Conservation (phyloP, 129 eudicot genomes). For the Centaurea solstitialis region DNA sequence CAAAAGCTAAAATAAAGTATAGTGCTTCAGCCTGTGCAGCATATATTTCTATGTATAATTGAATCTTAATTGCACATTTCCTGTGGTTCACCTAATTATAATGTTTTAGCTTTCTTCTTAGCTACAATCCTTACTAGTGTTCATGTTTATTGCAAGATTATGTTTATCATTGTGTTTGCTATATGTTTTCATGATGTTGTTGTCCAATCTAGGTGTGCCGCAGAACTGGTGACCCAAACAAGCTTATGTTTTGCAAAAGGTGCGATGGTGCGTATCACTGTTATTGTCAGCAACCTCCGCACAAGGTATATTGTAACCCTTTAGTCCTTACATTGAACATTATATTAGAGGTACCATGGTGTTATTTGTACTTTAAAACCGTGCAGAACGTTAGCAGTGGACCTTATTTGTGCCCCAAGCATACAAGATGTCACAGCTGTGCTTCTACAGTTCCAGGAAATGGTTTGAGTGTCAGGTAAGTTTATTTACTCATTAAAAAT, state of each 20-base stretch:
- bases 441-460: constrained; percentile 94
- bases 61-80: background rate
- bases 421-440: constrained; percentile 95
- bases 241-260: constrained; percentile 87
- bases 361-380: background rate
- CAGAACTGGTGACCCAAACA: constrained; percentile 73
- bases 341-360: background rate
- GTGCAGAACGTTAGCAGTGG: constrained; percentile 86
- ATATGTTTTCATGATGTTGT: background rate
- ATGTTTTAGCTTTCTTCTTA: background rate
- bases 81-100: background rate
- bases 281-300: constrained; percentile 95
- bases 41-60: no score
- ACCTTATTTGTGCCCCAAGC: constrained; percentile 94
- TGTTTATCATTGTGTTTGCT: background rate
- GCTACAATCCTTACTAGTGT: background rate
- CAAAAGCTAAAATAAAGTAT: no score
- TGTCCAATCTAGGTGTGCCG: constrained; percentile 63
- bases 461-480: constrained; percentile 86
- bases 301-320: constrained; percentile 50
- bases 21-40: no score
- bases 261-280: constrained; percentile 93
- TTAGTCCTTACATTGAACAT: background rate
- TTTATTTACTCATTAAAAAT: background rate
- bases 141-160: background rate